These are phyloP conservation scores for Euphorbia tirucalli DNA, from an alignment of 345 rosid genomes.

Conservation along the genomic window DNA sequence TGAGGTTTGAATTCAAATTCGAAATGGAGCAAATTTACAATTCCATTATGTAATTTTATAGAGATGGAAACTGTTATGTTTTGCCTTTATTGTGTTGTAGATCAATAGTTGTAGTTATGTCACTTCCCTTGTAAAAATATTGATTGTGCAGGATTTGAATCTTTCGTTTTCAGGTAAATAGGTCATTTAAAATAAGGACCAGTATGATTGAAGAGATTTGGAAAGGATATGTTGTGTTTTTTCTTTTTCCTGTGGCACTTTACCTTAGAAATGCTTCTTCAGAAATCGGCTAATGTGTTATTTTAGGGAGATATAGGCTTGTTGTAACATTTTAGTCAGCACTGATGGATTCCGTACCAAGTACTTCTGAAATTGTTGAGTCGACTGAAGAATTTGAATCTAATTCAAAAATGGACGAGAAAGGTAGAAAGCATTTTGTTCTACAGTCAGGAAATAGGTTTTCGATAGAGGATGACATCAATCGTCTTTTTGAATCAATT, in stretches of 20 bases:
- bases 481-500: slow-evolving; percentile 63
- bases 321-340: slow-evolving; percentile 18
- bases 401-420: slow-evolving; percentile 26
- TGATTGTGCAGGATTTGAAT: slow-evolving; percentile 37
- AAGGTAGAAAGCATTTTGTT: slow-evolving; percentile 26
- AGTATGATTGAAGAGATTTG: slow-evolving; percentile 33
- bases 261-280: slow-evolving; percentile 24
- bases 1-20: background rate
- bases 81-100: background rate
- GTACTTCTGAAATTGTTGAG: slow-evolving; percentile 59
- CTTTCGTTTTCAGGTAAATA: slow-evolving; percentile 23
- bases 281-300: slow-evolving; percentile 40
- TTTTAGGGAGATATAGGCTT: slow-evolving; percentile 6
- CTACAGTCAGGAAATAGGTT: slow-evolving; percentile 38
- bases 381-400: slow-evolving; percentile 36
- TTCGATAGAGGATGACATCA: slow-evolving; percentile 70
- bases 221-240: slow-evolving; percentile 13
- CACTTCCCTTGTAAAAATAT: background rate
- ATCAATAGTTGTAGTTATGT: background rate
- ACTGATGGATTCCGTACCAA: slow-evolving; percentile 38
- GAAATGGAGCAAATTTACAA: background rate
- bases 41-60: background rate
- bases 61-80: background rate
- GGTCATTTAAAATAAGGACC: slow-evolving; percentile 23
- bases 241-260: slow-evolving; percentile 19